These are phyloP conservation scores for Saccharomycopsis amapae DNA, from an alignment of 805 yeast species.

Conservation along the genomic window DNA sequence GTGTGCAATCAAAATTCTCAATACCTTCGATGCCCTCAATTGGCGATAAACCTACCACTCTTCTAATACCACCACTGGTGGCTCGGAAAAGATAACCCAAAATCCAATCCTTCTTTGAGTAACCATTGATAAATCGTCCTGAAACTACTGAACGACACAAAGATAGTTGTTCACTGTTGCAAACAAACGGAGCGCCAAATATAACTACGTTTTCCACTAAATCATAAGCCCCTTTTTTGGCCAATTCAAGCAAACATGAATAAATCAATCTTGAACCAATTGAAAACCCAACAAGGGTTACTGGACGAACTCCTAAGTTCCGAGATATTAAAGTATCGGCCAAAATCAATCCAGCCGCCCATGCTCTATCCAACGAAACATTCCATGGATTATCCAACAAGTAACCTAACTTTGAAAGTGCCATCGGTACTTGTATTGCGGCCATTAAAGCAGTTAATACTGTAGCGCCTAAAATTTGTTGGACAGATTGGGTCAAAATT, in stretches of 20 bases:
- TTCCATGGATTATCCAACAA: slow-evolving; percentile 96
- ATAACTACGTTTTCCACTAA: slow-evolving; percentile 80
- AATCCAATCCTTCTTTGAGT: slow-evolving; percentile 90
- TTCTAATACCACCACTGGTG: slow-evolving; percentile 85
- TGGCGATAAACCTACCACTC: slow-evolving; percentile 87
- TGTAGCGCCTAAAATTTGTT: slow-evolving; percentile 91
- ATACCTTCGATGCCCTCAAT: slow-evolving; percentile 56
- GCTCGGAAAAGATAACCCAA: slow-evolving; percentile 92
- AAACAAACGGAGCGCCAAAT: slow-evolving; percentile 84
- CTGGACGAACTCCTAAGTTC: slow-evolving; percentile 86
- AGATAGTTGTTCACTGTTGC: slow-evolving; percentile 67
- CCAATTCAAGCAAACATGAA: slow-evolving; percentile 81
- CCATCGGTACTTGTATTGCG: slow-evolving; percentile 88
- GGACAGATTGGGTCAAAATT: slow-evolving; percentile 85
- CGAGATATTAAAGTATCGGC: slow-evolving; percentile 87
- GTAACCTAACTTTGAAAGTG: slow-evolving; percentile 80
- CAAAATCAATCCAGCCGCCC: slow-evolving; percentile 87
- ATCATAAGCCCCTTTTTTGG: slow-evolving; percentile 81
- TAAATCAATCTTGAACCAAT: slow-evolving; percentile 88
- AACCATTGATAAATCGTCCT: slow-evolving; percentile 86
- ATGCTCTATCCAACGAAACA: slow-evolving; percentile 92
- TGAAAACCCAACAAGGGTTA: slow-evolving; percentile 88
- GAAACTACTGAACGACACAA: slow-evolving; percentile 80
- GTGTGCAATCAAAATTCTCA: slow-evolving; percentile 85
- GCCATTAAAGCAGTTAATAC: slow-evolving; percentile 85